phyloP scores from a whole-genome alignment of 179 eudicot species.

The Patellifolia procumbens region DNA sequence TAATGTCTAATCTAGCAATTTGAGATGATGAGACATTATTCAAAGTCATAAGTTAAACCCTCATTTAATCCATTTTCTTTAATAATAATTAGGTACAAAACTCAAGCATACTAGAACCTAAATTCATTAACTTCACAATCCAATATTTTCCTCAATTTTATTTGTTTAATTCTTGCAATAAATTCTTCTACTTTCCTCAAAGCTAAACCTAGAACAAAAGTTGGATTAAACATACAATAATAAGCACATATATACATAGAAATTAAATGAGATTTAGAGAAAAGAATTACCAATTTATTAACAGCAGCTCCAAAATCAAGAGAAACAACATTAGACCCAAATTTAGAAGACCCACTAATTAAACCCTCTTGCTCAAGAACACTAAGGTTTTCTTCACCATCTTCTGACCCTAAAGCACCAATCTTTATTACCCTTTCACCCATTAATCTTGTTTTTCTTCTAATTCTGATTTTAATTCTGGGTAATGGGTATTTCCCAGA shows the following conservation, averaged over 20 bases:
- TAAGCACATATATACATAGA: not conserved
- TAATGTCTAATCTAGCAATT: not conserved
- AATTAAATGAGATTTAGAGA: not conserved
- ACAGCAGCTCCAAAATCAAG: slow-evolving; percentile 47
- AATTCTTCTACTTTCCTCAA: no score
- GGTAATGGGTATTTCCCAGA: slow-evolving; percentile 8
- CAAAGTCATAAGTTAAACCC: no score
- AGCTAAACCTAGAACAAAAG: not conserved
- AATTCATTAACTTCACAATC: no score
- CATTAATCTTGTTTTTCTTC: slow-evolving; percentile 22
- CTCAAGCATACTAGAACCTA: no score
- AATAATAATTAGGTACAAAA: no score
- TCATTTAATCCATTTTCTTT: not conserved
- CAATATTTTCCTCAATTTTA: no score
- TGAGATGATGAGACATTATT: not conserved
- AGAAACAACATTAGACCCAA: slow-evolving; percentile 21
- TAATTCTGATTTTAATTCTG: slow-evolving; percentile 13
- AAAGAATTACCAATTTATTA: slow-evolving; percentile 52
- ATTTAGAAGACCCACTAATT: slow-evolving; percentile 37
- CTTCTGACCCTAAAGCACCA: slow-evolving; percentile 31
- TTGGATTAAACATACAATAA: not conserved
- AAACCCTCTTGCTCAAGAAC: slow-evolving; percentile 57
- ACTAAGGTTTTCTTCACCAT: slow-evolving; percentile 30
- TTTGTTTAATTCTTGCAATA: no score
- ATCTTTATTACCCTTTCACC: slow-evolving; percentile 22